These are phyloP conservation scores for Lathyrus tuberosus DNA, from an alignment of 306 rosid species.

Conservation along the genomic window DNA sequence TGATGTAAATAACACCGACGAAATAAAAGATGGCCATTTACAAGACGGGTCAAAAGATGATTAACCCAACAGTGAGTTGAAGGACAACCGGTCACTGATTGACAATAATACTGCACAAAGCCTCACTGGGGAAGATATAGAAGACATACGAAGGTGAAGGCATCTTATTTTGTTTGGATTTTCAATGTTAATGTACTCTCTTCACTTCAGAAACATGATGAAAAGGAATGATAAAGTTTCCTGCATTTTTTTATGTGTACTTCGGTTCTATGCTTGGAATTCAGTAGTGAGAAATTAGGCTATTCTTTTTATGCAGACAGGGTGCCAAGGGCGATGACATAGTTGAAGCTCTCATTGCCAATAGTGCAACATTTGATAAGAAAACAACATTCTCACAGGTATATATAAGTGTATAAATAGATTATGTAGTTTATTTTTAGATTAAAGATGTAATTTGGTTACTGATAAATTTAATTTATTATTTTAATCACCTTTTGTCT, in stretches of 20 bases:
- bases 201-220: background rate
- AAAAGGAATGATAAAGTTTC: constrained; percentile 10
- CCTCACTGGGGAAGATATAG: constrained; percentile 82
- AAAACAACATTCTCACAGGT: constrained; percentile 97
- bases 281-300: background rate
- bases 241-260: background rate
- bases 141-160: constrained; percentile 74
- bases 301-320: constrained; percentile 56
- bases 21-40: constrained; percentile 43
- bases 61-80: constrained; percentile 50
- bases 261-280: constrained; percentile 6
- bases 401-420: constrained; percentile 28
- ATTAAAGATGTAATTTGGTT: constrained; percentile 8
- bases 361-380: constrained; percentile 88
- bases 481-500: background rate
- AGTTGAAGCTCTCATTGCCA: constrained; percentile 90
- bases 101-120: constrained; percentile 88
- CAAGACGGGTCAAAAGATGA: constrained; percentile 53
- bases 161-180: constrained; percentile 8
- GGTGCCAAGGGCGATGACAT: constrained; percentile 91
- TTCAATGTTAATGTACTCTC: background rate
- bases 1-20: constrained; percentile 39
- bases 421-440: constrained; percentile 22
- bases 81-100: constrained; percentile 71
- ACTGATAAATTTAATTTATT: background rate